Percentiles rank a stretch among this genome's conserved stretches.
These are phyloP conservation scores for Colletotrichum sp. DNA, from an alignment of 2,329 filamentous ascomycete species.

Conservation along the genomic window DNA sequence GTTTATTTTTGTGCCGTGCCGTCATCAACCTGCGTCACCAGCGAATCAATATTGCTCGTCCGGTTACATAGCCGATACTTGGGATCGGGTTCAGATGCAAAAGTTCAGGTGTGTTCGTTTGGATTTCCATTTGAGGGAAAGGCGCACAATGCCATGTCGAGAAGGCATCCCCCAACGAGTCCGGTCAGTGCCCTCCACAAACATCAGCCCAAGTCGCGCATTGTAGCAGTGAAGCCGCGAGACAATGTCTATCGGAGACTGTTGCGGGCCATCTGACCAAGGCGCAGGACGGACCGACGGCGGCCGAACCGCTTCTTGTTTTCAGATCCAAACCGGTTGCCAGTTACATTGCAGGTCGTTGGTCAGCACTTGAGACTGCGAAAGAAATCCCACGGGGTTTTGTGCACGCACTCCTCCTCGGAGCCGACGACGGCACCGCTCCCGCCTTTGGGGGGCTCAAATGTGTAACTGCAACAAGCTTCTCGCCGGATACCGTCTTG, in stretches of 20 bases:
- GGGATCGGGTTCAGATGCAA: slow-evolving; percentile 9
- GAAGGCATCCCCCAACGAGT: background rate
- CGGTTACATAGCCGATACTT: background rate
- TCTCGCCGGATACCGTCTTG: slow-evolving; percentile 13
- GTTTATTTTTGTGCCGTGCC: background rate
- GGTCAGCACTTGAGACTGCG: background rate
- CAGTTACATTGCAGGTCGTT: background rate
- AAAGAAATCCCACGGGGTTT: background rate
- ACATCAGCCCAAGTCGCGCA: background rate
- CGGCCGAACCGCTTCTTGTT: background rate
- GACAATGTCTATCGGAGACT: background rate
- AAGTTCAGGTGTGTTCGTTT: slow-evolving; percentile 1
- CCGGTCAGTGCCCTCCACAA: background rate
- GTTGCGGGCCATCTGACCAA: background rate
- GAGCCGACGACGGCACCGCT: background rate
- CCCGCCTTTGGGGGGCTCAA: background rate
- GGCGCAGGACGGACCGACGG: background rate
- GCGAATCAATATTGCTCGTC: background rate
- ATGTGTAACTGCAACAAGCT: background rate
- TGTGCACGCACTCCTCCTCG: background rate
- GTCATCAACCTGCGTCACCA: background rate
- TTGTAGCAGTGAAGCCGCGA: background rate
- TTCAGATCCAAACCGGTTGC: background rate
- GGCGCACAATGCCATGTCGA: background rate
- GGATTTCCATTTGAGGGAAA: background rate